Percentiles rank a stretch among this genome's conserved stretches.
Evolutionary conservation across 1,139 yeast species (phyloP).

Genomic region (Scheffersomyces illinoinensis): DNA sequence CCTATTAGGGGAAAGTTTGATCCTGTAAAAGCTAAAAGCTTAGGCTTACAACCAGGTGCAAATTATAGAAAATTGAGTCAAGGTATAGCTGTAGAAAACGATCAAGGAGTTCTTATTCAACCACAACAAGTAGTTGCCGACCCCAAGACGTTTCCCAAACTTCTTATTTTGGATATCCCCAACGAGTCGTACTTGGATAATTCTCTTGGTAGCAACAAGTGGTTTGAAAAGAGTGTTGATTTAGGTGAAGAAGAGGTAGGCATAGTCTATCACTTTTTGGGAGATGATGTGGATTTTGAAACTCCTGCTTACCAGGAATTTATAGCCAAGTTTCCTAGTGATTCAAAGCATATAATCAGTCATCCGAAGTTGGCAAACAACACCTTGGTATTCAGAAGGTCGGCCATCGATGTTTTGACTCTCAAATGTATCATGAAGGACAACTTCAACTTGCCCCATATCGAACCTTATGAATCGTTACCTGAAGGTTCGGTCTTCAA

Average conservation of each 20-base stretch:
- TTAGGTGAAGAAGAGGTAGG: conserved; percentile 43
- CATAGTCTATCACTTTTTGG: conserved; percentile 74
- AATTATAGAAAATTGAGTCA: conserved; percentile 57
- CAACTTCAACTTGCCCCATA: conserved; percentile 53
- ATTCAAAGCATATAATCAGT: conserved; percentile 64
- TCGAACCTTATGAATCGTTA: conserved; percentile 21
- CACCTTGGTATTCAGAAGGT: conserved; percentile 55
- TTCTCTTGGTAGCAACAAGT: conserved; percentile 34
- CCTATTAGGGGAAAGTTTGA: conserved; percentile 81
- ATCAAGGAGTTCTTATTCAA: conserved; percentile 55
- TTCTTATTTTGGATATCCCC: conserved; percentile 78
- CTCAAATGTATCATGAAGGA: conserved; percentile 56
- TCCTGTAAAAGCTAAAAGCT: conserved; percentile 58
- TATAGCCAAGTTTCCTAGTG: conserved; percentile 49
- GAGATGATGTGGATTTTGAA: conserved; percentile 57
- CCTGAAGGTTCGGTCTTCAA: conserved; percentile 14
- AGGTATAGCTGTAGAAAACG: conserved; percentile 60
- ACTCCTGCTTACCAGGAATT: conserved; percentile 45
- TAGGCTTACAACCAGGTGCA: conserved; percentile 72
- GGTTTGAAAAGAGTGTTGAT: conserved; percentile 24
- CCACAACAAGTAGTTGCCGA: conserved; percentile 78
- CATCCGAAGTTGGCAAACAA: conserved; percentile 68
- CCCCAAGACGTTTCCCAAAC: conserved; percentile 55
- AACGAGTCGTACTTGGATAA: conserved; percentile 47
- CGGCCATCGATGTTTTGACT: conserved; percentile 55